These are phyloP conservation scores for Penicillium simplicissimum DNA, from an alignment of 495 filamentous ascomycete species.

Conservation along the genomic window DNA sequence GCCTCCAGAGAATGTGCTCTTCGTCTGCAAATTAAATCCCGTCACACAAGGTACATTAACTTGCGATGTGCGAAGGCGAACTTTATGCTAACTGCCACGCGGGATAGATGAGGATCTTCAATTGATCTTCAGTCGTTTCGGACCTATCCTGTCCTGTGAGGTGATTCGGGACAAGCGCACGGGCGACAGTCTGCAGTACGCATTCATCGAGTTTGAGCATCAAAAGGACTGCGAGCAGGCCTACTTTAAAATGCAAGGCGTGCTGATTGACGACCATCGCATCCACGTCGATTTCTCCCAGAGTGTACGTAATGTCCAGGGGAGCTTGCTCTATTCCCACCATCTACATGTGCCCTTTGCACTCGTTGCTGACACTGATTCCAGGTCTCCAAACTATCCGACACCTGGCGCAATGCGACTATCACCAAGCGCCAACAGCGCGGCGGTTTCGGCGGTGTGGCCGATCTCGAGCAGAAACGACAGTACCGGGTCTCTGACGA, in stretches of 20 bases:
- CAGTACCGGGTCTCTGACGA: constrained; percentile 77
- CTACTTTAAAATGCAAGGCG: constrained; percentile 97
- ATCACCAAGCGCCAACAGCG: constrained; percentile 73
- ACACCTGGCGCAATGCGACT: constrained; percentile 85
- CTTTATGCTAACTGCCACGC: constrained; percentile 8
- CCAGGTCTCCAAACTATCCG: constrained; percentile 78
- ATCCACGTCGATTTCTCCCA: constrained; percentile 99
- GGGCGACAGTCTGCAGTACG: constrained; percentile 93
- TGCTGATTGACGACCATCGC: constrained; percentile 94
- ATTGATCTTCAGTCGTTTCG: constrained; percentile 95
- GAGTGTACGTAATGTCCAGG: constrained; percentile 59
- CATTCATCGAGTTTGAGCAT: constrained; percentile 95
- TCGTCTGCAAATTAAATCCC: constrained; percentile 98
- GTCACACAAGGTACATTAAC: constrained; percentile 70
- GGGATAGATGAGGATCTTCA: constrained; percentile 83
- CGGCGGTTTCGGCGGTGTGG: constrained; percentile 90
- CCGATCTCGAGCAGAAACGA: constrained; percentile 80
- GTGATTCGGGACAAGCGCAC: constrained; percentile 94
- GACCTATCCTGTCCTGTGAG: constrained; percentile 92
- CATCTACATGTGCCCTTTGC: background rate
- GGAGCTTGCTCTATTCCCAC: background rate
- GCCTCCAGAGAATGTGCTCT: constrained; percentile 94
- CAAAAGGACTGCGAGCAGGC: constrained; percentile 91
- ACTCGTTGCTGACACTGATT: constrained; percentile 24
- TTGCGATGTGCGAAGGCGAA: background rate